Evolutionary conservation across 495 filamentous ascomycete species (phyloP).

Genomic region (Arthonia radiata): DNA sequence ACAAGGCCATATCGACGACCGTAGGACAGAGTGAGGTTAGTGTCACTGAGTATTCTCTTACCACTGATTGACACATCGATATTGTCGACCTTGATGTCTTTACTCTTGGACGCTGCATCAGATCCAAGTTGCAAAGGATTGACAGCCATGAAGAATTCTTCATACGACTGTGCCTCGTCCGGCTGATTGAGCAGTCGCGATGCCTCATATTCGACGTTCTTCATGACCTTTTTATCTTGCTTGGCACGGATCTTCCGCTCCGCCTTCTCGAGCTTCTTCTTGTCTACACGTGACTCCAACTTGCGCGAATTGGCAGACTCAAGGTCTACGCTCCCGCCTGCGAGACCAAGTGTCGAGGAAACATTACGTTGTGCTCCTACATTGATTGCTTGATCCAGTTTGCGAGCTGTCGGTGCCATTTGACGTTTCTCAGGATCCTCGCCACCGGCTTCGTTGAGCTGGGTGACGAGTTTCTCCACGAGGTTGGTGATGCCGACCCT

Average conservation of each 20-base stretch:
- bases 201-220: slow-evolving; percentile 92
- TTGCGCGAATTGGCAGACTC: slow-evolving; percentile 80
- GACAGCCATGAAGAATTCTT: slow-evolving; percentile 98
- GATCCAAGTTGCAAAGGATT: slow-evolving; percentile 79
- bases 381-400: slow-evolving; percentile 84
- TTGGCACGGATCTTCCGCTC: slow-evolving; percentile 95
- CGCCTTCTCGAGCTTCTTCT: slow-evolving; percentile 98
- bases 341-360: slow-evolving; percentile 77
- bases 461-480: slow-evolving; percentile 75
- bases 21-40: slow-evolving; percentile 70
- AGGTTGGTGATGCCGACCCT: slow-evolving; percentile 54
- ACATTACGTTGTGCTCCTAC: slow-evolving; percentile 85
- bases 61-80: slow-evolving; percentile 86
- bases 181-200: slow-evolving; percentile 69
- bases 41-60: slow-evolving; percentile 70
- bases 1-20: slow-evolving; percentile 91
- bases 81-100: slow-evolving; percentile 95
- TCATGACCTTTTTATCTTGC: slow-evolving; percentile 94
- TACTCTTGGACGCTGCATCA: slow-evolving; percentile 55
- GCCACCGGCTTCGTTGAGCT: slow-evolving; percentile 50
- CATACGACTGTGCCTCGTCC: slow-evolving; percentile 74
- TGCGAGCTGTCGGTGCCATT: slow-evolving; percentile 49
- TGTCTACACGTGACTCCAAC: slow-evolving; percentile 90
- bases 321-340: slow-evolving; percentile 64
- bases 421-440: slow-evolving; percentile 40